Evolutionary conservation across 495 filamentous ascomycete species (phyloP).

Genomic region (Talaromyces trachyspermus): DNA sequence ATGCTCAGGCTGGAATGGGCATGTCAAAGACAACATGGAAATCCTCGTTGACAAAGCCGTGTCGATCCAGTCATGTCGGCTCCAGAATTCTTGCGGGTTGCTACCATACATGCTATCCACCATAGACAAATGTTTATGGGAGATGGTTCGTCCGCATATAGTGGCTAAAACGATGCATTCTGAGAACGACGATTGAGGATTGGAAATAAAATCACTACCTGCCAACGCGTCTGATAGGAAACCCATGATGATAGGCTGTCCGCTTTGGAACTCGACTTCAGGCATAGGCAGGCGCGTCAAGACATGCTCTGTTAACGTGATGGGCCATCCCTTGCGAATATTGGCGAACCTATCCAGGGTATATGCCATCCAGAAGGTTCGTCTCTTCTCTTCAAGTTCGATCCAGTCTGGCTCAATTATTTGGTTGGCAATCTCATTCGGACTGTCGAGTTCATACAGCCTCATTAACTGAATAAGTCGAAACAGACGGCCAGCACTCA

Average conservation of each 20-base stretch:
- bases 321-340: slow-evolving; percentile 28
- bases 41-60: slow-evolving; percentile 30
- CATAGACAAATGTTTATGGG: slow-evolving; percentile 32
- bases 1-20: slow-evolving; percentile 25
- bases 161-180: slow-evolving; percentile 42
- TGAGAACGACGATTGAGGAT: slow-evolving; percentile 31
- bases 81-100: slow-evolving; percentile 31
- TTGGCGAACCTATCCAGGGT: slow-evolving; percentile 39
- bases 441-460: slow-evolving; percentile 41
- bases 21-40: slow-evolving; percentile 23
- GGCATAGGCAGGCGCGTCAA: slow-evolving; percentile 37
- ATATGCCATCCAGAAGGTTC: slow-evolving; percentile 45
- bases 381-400: slow-evolving; percentile 34
- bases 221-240: slow-evolving; percentile 38
- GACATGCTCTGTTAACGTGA: slow-evolving; percentile 36
- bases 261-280: slow-evolving; percentile 45
- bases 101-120: slow-evolving; percentile 18
- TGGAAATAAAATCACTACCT: slow-evolving; percentile 12
- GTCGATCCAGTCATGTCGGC: slow-evolving; percentile 43
- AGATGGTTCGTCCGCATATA: slow-evolving; percentile 38
- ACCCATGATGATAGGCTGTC: slow-evolving; percentile 30
- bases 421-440: slow-evolving; percentile 17
- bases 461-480: slow-evolving; percentile 41
- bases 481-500: slow-evolving; percentile 46
- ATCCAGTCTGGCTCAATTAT: slow-evolving; percentile 8